These are phyloP conservation scores for Paulownia fortunei DNA, from an alignment of 257 asterid genomes.

Conservation along the genomic window DNA sequence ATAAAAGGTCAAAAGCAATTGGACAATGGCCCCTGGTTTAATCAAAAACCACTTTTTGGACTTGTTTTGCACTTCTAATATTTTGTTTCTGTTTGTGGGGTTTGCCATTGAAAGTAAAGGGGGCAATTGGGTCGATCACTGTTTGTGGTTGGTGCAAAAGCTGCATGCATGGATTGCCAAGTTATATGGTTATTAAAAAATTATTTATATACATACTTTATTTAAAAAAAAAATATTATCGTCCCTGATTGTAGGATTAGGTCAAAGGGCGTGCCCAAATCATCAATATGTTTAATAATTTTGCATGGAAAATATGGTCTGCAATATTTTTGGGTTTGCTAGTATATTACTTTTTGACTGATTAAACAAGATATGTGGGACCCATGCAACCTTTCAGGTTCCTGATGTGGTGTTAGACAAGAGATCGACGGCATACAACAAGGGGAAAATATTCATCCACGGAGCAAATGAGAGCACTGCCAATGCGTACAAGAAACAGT, in stretches of 20 bases:
- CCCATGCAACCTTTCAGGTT: constrained; percentile 51
- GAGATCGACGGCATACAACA: constrained; percentile 82
- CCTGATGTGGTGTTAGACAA: constrained; percentile 80
- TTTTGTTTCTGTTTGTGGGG: background rate
- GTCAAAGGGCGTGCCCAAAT: no score
- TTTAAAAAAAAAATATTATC: background rate
- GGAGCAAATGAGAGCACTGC: constrained; percentile 83
- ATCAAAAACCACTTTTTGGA: constrained; percentile 24
- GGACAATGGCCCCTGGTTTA: constrained; percentile 28
- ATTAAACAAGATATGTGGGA: background rate
- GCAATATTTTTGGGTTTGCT: no score
- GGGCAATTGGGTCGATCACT: no score
- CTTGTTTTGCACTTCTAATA: background rate
- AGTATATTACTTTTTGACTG: background rate
- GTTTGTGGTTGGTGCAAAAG: no score
- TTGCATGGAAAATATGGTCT: background rate
- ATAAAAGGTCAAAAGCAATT: constrained; percentile 30
- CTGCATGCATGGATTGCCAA: no score
- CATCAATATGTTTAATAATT: background rate
- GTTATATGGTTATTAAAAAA: no score
- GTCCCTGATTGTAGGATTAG: background rate
- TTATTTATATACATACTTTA: background rate
- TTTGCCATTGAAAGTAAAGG: no score
- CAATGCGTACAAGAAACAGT: constrained; percentile 79
- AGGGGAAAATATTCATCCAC: constrained; percentile 80